phyloP scores from a whole-genome alignment of 768 basidiomycete species.

The Kwoniella heveanensis region DNA sequence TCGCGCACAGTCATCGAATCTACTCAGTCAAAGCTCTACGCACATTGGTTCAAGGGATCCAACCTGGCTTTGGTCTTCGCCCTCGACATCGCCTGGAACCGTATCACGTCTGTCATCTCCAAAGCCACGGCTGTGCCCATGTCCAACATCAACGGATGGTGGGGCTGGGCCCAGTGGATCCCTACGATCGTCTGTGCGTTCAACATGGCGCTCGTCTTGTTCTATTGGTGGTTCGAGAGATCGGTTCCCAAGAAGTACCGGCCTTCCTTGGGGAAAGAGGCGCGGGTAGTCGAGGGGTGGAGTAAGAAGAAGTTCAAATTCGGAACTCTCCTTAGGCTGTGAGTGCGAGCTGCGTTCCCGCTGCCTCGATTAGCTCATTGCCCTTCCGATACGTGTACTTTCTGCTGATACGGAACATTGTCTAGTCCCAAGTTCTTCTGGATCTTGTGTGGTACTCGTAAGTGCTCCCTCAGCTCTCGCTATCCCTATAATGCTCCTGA shows the following conservation, averaged over 20 bases:
- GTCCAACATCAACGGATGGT: conserved; percentile 48
- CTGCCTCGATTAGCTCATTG: no score
- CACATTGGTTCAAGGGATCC: conserved; percentile 49
- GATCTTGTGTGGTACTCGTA: conserved; percentile 43
- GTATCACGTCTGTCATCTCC: conserved; percentile 39
- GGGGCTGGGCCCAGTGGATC: conserved; percentile 55
- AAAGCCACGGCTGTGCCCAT: conserved; percentile 50
- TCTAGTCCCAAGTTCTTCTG: conserved; percentile 50
- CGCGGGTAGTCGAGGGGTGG: conserved; percentile 28
- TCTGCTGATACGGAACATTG: no score
- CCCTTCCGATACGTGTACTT: no score
- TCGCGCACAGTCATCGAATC: conserved; percentile 45
- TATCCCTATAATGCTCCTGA: no score
- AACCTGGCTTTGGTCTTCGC: conserved; percentile 45
- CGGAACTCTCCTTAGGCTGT: conserved; percentile 29
- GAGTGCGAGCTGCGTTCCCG: no score
- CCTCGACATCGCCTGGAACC: conserved; percentile 51
- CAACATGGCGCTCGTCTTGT: conserved; percentile 40
- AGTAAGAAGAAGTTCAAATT: conserved; percentile 23
- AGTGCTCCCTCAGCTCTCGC: no score
- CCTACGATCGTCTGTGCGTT: conserved; percentile 44
- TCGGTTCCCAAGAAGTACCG: conserved; percentile 39
- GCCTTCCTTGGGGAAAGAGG: conserved; percentile 37
- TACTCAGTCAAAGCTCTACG: conserved; percentile 50
- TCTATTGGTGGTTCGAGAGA: conserved; percentile 47